Evolutionary conservation across 2,329 filamentous ascomycete genomes (phyloP).

Genomic region (Ceratocystis destructans): DNA sequence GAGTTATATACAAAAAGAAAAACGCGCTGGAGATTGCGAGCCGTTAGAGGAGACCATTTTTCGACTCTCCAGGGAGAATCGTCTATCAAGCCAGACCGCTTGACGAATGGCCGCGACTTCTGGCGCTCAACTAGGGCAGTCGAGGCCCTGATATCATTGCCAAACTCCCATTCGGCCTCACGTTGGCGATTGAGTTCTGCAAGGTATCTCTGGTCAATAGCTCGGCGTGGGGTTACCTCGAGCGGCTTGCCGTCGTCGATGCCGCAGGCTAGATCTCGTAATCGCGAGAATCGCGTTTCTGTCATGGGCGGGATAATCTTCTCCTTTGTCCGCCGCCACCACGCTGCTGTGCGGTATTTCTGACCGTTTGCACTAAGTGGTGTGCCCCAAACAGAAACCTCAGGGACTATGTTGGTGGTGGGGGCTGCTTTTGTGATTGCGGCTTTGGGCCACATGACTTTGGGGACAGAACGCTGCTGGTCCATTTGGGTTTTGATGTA

Average conservation of each 20-base stretch:
- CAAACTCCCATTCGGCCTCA: conserved; percentile 11
- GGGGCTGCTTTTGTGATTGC: conserved; percentile 19
- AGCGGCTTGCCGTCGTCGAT: conserved; percentile 15
- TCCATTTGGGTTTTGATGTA: conserved; percentile 32
- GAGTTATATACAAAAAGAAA: conserved; percentile 17
- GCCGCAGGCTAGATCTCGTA: conserved; percentile 13
- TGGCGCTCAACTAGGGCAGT: conserved; percentile 12
- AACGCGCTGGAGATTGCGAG: conserved; percentile 16
- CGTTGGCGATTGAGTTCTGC: conserved; percentile 2
- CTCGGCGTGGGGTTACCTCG: conserved; percentile 8
- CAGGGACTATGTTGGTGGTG: conserved; percentile 26
- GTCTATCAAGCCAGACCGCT: conserved; percentile 13
- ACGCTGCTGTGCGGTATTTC: conserved; percentile 21
- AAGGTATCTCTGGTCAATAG: background rate
- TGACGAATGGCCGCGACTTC: conserved; percentile 15
- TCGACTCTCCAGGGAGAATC: conserved; percentile 11
- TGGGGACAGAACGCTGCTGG: conserved; percentile 24
- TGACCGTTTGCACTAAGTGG: conserved; percentile 22
- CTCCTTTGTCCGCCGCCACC: conserved; percentile 34
- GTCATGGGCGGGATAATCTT: conserved; percentile 34
- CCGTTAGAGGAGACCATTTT: conserved; percentile 13
- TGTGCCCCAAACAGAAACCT: conserved; percentile 37
- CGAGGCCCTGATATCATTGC: conserved; percentile 7
- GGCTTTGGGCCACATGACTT: conserved; percentile 24
- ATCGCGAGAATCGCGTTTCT: conserved; percentile 8